A percentile compares a stretch with the other conserved stretches of the same genome.
phyloP scores from a whole-genome alignment of 306 rosid genomes.

The Lathyrus sativus region DNA sequence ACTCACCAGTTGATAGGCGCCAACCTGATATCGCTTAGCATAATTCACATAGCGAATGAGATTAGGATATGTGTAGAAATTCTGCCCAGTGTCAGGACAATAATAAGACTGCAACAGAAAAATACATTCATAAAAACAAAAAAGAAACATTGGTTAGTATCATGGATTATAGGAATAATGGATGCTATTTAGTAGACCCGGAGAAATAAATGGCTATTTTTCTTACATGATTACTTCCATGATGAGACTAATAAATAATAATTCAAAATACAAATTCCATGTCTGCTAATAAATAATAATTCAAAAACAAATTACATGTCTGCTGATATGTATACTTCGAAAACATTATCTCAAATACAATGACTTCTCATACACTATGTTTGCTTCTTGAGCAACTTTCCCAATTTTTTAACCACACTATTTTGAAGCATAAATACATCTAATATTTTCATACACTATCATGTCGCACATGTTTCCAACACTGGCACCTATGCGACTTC shows the following conservation, averaged over 20 bases:
- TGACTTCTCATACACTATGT: not conserved
- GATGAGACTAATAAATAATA: conserved; percentile 1
- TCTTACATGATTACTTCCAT: not conserved
- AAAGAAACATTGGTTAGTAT: not conserved
- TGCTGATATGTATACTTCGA: not conserved
- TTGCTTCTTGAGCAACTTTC: not conserved
- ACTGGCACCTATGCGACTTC: not conserved
- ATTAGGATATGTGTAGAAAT: not conserved
- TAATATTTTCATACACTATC: not conserved
- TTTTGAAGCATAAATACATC: not conserved
- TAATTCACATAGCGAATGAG: conserved; percentile 30
- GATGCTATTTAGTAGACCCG: conserved; percentile 3
- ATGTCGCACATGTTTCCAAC: not conserved
- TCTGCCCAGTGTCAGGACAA: conserved; percentile 34
- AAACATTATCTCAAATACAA: not conserved
- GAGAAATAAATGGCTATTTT: not conserved
- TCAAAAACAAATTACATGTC: conserved; percentile 2
- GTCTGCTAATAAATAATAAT: not conserved
- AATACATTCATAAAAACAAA: not conserved
- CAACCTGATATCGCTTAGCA: not conserved
- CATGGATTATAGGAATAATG: conserved; percentile 25
- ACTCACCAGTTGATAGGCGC: conserved; percentile 36
- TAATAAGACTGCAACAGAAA: conserved; percentile 32
- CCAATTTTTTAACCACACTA: not conserved
- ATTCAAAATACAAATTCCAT: conserved; percentile 5